Evolutionary conservation across 169 alveolate species (phyloP).

Genomic region (Pseudocohnilembus persalinus): DNA sequence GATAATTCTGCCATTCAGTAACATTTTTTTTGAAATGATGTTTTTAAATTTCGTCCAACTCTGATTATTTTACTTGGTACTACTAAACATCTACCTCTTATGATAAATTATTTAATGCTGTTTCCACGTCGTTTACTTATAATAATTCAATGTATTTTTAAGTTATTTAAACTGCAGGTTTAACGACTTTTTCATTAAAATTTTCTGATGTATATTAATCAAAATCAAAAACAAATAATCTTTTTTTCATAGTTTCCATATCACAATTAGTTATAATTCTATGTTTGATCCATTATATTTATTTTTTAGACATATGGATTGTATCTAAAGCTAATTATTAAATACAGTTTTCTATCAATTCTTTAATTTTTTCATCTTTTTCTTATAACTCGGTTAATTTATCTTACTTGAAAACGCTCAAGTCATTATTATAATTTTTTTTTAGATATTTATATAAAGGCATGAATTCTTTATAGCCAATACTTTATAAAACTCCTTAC

Average conservation of each 20-base stretch:
- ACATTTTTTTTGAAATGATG: constrained; percentile 37
- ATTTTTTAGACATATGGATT: constrained; percentile 60
- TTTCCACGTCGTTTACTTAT: constrained; percentile 1
- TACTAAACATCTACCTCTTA: constrained; percentile 22
- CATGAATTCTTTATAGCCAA: constrained; percentile 78
- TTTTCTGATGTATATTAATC: constrained; percentile 16
- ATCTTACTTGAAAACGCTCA: background rate
- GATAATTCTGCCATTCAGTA: constrained; percentile 52
- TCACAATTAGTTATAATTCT: constrained; percentile 48
- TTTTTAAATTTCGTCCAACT: constrained; percentile 15
- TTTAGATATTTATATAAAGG: constrained; percentile 39
- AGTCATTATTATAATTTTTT: constrained; percentile 12
- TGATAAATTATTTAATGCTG: constrained; percentile 19
- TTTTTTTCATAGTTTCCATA: constrained; percentile 25
- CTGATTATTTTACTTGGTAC: constrained; percentile 33
- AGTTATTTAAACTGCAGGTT: constrained; percentile 23
- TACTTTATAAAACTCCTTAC: constrained; percentile 68
- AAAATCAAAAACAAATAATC: constrained; percentile 35
- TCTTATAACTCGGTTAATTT: constrained; percentile 6
- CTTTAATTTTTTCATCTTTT: constrained; percentile 48
- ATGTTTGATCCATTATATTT: constrained; percentile 70
- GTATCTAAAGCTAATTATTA: constrained; percentile 56
- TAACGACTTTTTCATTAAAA: constrained; percentile 15
- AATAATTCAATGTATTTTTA: constrained; percentile 17
- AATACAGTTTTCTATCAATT: constrained; percentile 44